Evolutionary conservation across 2,329 filamentous ascomycete species (phyloP).

Genomic region (Tolypocladium cylindrosporum): DNA sequence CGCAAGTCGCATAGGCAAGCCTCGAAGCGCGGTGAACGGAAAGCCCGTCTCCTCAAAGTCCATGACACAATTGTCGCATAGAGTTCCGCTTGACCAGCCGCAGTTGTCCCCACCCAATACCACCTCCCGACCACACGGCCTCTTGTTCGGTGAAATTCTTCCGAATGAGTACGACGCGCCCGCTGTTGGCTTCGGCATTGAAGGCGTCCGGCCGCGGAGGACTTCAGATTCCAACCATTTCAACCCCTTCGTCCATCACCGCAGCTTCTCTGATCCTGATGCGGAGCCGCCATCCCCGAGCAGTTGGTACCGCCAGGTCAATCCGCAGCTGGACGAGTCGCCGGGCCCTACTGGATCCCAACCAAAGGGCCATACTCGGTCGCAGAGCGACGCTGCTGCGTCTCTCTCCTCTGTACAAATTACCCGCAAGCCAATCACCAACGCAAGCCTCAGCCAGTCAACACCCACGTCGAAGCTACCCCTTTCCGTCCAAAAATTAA

Average conservation of each 20-base stretch:
- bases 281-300: conserved; percentile 54
- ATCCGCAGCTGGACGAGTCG: conserved; percentile 12
- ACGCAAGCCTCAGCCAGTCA: conserved; percentile 13
- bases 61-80: conserved; percentile 21
- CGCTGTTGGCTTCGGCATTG: conserved; percentile 52
- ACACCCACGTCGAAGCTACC: conserved; percentile 32
- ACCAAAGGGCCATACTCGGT: conserved; percentile 32
- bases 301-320: conserved; percentile 48
- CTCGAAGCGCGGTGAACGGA: conserved; percentile 25
- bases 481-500: conserved; percentile 33
- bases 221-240: conserved; percentile 61
- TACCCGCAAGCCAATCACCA: conserved; percentile 20
- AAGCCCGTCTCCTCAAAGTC: conserved; percentile 24
- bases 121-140: conserved; percentile 32
- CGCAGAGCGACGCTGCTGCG: conserved; percentile 50
- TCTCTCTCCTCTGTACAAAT: conserved; percentile 20
- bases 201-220: conserved; percentile 41
- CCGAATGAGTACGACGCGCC: conserved; percentile 44
- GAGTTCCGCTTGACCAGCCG: conserved; percentile 21
- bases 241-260: conserved; percentile 39
- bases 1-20: conserved; percentile 47
- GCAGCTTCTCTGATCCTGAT: conserved; percentile 46
- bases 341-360: conserved; percentile 10
- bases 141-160: conserved; percentile 68
- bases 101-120: conserved; percentile 21